Percentiles rank a stretch among this genome's conserved stretches.
phyloP scores from a whole-genome alignment of 2,329 filamentous ascomycete species.

The Penicillium freii region DNA sequence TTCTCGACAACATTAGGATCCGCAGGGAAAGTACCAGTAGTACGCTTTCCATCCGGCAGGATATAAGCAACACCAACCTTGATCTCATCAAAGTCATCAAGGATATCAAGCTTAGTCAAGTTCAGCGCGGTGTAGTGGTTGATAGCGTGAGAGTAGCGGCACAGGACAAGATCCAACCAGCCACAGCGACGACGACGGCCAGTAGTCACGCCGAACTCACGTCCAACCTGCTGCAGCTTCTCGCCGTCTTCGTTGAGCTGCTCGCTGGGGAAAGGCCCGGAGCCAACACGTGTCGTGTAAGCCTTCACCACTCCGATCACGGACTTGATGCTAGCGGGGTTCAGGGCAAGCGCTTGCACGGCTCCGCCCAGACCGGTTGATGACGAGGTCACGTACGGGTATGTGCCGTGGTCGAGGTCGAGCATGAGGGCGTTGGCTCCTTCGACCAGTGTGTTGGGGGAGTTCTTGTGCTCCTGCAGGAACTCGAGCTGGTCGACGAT shows the following conservation, averaged over 20 bases:
- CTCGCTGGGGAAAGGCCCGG: constrained; percentile 63
- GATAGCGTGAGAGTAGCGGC: constrained; percentile 59
- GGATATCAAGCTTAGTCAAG: constrained; percentile 63
- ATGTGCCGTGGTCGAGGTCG: constrained; percentile 55
- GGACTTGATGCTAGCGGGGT: constrained; percentile 55
- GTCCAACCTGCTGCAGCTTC: constrained; percentile 56
- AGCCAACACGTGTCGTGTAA: constrained; percentile 61
- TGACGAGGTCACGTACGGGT: constrained; percentile 51
- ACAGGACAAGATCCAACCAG: constrained; percentile 64
- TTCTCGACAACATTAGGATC: constrained; percentile 53
- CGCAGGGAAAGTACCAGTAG: constrained; percentile 57
- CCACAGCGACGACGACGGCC: constrained; percentile 62
- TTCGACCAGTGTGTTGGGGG: constrained; percentile 59
- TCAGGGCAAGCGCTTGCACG: constrained; percentile 59
- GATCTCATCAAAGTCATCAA: constrained; percentile 63
- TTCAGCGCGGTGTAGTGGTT: constrained; percentile 58
- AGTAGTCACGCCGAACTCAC: constrained; percentile 58
- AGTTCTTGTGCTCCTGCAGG: constrained; percentile 54
- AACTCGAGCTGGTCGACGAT: constrained; percentile 51
- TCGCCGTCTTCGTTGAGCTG: constrained; percentile 57
- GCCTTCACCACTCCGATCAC: constrained; percentile 65
- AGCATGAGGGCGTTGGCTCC: constrained; percentile 65
- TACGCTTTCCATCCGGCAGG: constrained; percentile 49
- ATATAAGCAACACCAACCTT: constrained; percentile 60
- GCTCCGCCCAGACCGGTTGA: constrained; percentile 49